Base-by-base conservation (phyloP, 352 stramenopile genomes). In the Pythium angustatum region DNA sequence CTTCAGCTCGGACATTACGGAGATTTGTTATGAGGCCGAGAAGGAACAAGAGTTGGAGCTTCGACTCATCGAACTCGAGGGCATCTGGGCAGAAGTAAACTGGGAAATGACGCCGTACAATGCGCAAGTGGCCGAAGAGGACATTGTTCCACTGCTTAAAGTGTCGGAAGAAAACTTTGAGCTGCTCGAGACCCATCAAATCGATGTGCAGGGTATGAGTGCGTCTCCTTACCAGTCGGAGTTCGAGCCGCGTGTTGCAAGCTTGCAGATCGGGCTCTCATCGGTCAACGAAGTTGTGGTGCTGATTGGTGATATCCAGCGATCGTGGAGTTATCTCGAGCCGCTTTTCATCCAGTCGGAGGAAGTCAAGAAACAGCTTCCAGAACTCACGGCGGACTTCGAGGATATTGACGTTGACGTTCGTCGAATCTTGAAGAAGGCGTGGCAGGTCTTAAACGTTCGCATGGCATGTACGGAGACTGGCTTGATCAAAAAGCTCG, bases 121-220 rank as follows among this genome's bases (percentile, higher is more conserved):
- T 59, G 85, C 75, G 6, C 76, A 72, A 11, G 83, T 63, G 28
- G 48, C 74, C 49, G 90, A 93, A 71, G 86, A 93, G 57, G 80
- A 94, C 22, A 79, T 96, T 51, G 88, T 98, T 7, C 93, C 88
- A 26, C 74, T 98, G 38, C 76, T 98, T 3, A 96, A 95, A 52
- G 83, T 98, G 11, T 90, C 83, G 0, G 96, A 99, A 77, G 96
- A 99, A 36, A 93, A 99, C 76, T 98, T 98, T 64, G 95, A 99
- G 74, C 69, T 96, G 11, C 85, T 99, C 11, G 96, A 99, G 73
- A 98, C 91, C 19, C 94, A 99, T 69, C 96, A 99, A 75, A 94
- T 99, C 30, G 82, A 96, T 58, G 91, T 99, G 21, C 96, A 99
- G 76, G 90, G 92, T 34, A 99, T 99, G 96, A 93, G 94, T 58